phyloP scores from a whole-genome alignment of 108 stramenopile genomes.

The Fistulifera pelliculosa region DNA sequence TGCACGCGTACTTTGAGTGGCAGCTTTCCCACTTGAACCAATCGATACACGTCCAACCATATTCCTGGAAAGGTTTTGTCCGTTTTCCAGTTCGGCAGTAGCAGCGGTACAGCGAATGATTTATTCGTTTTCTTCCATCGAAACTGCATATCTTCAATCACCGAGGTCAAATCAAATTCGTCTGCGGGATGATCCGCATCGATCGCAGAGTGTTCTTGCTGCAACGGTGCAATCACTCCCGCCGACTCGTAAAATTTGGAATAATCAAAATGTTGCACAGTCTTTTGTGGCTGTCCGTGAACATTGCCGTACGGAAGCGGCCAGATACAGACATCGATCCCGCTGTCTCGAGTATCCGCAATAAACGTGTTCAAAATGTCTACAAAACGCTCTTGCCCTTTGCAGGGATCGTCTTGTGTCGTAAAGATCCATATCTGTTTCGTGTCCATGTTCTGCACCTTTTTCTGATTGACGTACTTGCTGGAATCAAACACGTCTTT shows the following conservation, averaged over 20 bases:
- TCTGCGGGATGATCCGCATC: background rate
- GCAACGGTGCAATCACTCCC: conserved; percentile 9
- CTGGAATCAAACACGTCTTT: conserved; percentile 36
- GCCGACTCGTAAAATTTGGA: conserved; percentile 14
- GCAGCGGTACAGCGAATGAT: conserved; percentile 39
- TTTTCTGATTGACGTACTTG: conserved; percentile 29
- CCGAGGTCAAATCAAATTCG: background rate
- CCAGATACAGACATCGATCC: conserved; percentile 45
- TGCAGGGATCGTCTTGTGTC: conserved; percentile 50
- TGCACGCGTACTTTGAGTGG: background rate
- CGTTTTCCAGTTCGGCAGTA: conserved; percentile 49
- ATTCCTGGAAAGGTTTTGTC: background rate
- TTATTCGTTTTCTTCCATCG: conserved; percentile 16
- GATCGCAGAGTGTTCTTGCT: background rate
- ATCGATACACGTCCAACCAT: conserved; percentile 5
- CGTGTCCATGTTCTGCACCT: conserved; percentile 37
- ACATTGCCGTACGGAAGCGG: conserved; percentile 27
- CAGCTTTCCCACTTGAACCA: background rate
- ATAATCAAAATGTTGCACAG: conserved; percentile 4
- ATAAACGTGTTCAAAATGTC: conserved; percentile 25
- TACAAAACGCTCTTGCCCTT: conserved; percentile 19
- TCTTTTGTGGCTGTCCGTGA: background rate
- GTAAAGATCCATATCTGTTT: conserved; percentile 72
- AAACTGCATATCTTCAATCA: background rate
- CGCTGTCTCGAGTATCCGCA: conserved; percentile 40